phyloP scores from a whole-genome alignment of 2,329 filamentous ascomycete genomes.

The Rosellinia necatrix region DNA sequence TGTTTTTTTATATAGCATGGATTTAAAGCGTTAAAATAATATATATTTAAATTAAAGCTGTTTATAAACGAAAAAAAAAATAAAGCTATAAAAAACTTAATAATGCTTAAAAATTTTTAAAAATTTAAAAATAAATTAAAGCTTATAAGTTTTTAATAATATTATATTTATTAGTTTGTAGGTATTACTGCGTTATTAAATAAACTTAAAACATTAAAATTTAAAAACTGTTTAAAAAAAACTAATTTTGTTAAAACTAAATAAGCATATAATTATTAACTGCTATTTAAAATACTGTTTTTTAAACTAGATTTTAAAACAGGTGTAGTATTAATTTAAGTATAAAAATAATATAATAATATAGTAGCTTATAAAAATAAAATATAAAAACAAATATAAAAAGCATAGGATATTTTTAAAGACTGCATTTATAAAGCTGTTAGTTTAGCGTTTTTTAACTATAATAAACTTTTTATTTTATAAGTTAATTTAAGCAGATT shows the following conservation, averaged over 20 bases:
- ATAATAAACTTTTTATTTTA: background rate
- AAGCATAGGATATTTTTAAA: background rate
- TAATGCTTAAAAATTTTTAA: background rate
- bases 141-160: background rate
- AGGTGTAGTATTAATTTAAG: background rate
- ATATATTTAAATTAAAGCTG: background rate
- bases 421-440: background rate
- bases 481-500: background rate
- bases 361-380: background rate
- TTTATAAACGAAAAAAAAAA: background rate
- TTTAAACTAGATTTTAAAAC: background rate
- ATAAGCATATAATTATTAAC: background rate
- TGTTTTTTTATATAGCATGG: background rate
- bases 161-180: background rate
- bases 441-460: background rate
- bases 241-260: background rate
- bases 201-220: background rate
- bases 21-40: background rate
- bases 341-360: background rate
- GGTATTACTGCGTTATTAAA: background rate
- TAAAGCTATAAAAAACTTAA: background rate
- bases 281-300: background rate
- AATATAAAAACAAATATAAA: background rate
- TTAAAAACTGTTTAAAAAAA: slow-evolving; percentile 10
- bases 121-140: background rate